Evolutionary conservation across 2,329 filamentous ascomycete genomes (phyloP).

Genomic region (Clonostachys chloroleuca): DNA sequence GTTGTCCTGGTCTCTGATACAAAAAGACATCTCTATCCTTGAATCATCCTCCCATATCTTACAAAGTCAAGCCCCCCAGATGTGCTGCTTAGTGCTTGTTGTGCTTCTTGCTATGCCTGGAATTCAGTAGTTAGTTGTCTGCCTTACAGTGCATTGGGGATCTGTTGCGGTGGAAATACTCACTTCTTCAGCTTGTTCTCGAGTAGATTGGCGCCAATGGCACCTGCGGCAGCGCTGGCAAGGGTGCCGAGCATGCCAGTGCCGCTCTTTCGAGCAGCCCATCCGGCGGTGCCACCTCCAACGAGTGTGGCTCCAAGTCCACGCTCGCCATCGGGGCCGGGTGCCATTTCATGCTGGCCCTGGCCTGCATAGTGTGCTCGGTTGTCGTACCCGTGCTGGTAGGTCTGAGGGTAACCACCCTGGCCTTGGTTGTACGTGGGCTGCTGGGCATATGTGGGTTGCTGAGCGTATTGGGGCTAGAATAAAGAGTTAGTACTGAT

Average conservation of each 20-base stretch:
- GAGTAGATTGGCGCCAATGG: constrained; percentile 47
- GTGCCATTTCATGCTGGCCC: constrained; percentile 10
- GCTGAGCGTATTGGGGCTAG: not conserved
- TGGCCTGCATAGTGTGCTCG: not conserved
- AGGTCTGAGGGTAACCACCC: not conserved
- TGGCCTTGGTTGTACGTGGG: constrained; percentile 1
- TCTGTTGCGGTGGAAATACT: not conserved
- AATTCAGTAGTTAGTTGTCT: too few species aligned
- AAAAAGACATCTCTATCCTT: too few species aligned
- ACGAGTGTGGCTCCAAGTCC: constrained; percentile 49
- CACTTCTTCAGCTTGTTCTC: constrained; percentile 33
- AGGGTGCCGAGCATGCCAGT: constrained; percentile 46
- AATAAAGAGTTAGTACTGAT: too few species aligned
- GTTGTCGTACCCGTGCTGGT: too few species aligned
- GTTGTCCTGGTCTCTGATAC: too few species aligned
- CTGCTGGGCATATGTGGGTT: constrained; percentile 1
- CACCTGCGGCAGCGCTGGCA: constrained; percentile 45
- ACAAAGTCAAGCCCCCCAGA: too few species aligned
- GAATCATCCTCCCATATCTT: too few species aligned
- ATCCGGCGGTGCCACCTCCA: constrained; percentile 49
- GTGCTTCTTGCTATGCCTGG: too few species aligned
- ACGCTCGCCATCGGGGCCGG: constrained; percentile 37
- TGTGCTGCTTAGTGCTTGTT: too few species aligned
- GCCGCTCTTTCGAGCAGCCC: constrained; percentile 48
- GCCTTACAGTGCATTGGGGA: too few species aligned